A percentile compares a stretch with the other conserved stretches of the same genome.
These are phyloP conservation scores for Xylaria castorea DNA, from an alignment of 495 filamentous ascomycete species.

Conservation along the genomic window DNA sequence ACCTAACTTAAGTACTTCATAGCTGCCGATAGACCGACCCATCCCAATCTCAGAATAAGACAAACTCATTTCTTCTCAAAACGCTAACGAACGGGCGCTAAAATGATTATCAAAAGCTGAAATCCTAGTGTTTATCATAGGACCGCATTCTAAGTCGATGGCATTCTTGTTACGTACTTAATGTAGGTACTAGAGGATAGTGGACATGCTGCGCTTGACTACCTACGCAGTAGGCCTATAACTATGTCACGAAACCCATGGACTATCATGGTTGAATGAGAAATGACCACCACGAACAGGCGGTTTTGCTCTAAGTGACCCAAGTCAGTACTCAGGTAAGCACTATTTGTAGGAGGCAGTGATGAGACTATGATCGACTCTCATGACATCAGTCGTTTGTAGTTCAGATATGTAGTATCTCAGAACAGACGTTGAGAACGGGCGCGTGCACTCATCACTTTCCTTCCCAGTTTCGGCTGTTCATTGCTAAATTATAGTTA, in stretches of 20 bases:
- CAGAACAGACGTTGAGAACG: neutral
- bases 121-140: constrained; percentile 1
- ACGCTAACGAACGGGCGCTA: constrained; percentile 15
- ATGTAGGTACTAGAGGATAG: neutral
- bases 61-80: constrained; percentile 6
- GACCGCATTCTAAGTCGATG: neutral
- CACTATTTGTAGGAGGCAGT: neutral
- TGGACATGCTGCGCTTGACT: neutral
- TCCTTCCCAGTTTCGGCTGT: neutral
- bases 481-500: neutral
- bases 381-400: neutral
- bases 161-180: neutral
- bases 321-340: neutral
- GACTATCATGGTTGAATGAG: neutral
- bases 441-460: neutral
- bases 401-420: too few species aligned
- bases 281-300: neutral
- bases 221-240: too few species aligned
- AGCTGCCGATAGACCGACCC: constrained; percentile 7
- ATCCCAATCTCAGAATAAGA: constrained; percentile 15
- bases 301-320: neutral
- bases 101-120: constrained; percentile 16
- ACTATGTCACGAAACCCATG: neutral
- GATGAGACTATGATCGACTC: constrained; percentile 5
- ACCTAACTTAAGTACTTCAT: neutral